phyloP scores from a whole-genome alignment of 1,139 yeast genomes.

The Yamadazyma songkhlaensis region DNA sequence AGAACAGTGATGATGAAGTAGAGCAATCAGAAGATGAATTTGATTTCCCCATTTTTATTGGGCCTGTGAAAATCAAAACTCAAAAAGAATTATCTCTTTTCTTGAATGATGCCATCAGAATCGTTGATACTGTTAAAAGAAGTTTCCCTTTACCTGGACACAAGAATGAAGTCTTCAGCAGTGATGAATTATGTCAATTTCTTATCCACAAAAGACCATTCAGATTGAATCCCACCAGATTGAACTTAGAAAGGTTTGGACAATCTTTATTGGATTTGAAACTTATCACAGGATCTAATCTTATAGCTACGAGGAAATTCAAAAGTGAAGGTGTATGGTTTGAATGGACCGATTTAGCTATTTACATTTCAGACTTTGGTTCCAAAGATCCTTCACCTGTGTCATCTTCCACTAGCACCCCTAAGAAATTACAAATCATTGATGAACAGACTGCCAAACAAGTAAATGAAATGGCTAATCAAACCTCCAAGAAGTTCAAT shows the following conservation, averaged over 20 bases:
- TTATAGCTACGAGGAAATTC: constrained; percentile 34
- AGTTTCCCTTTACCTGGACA: constrained; percentile 43
- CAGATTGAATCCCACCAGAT: constrained; percentile 37
- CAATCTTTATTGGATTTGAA: constrained; percentile 39
- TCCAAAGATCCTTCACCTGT: constrained; percentile 2
- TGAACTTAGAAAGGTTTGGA: constrained; percentile 42
- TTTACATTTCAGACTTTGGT: constrained; percentile 17
- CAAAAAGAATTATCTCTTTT: constrained; percentile 22
- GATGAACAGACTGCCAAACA: constrained; percentile 20
- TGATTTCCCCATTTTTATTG: constrained; percentile 34
- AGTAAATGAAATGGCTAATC: constrained; percentile 23
- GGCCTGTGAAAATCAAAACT: constrained; percentile 22
- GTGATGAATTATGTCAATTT: constrained; percentile 35
- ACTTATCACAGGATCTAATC: constrained; percentile 31
- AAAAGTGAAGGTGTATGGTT: constrained; percentile 47
- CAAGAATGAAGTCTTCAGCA: constrained; percentile 36
- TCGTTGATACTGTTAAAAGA: constrained; percentile 29
- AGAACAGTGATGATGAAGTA: constrained; percentile 4
- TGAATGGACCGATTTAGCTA: constrained; percentile 44
- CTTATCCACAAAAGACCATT: constrained; percentile 27
- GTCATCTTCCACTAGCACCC: constrained; percentile 8
- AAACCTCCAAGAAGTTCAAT: constrained; percentile 29
- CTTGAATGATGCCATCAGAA: constrained; percentile 21
- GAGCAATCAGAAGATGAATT: constrained; percentile 13
- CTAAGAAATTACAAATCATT: constrained; percentile 9